Conservation (phyloP, 2,329 filamentous ascomycete genomes). For the Verticillium albo-atrum region DNA sequence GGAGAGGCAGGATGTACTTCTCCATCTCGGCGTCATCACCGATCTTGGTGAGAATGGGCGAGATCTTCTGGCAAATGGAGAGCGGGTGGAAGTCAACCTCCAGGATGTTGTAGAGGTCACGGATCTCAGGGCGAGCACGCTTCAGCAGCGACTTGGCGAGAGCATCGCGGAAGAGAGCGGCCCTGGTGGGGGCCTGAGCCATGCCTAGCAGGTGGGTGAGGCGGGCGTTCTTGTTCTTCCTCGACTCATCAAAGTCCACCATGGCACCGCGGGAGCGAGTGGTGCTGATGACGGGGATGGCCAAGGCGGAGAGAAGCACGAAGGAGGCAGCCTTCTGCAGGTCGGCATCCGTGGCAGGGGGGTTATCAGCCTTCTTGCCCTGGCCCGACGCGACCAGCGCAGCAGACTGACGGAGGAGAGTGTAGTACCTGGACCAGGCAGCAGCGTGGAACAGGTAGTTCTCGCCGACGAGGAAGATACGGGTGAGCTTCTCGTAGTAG, state of each 20-base stretch:
- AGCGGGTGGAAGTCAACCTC: constrained; percentile 99
- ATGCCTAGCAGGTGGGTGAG: constrained; percentile 95
- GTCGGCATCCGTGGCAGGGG: constrained; percentile 80
- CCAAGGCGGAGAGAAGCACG: constrained; percentile 87
- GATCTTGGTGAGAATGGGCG: constrained; percentile 90
- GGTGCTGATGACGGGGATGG: constrained; percentile 99
- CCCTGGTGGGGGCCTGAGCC: constrained; percentile 81
- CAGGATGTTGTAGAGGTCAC: constrained; percentile 95
- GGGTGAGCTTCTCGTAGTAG: constrained; percentile 98
- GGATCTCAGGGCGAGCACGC: constrained; percentile 89
- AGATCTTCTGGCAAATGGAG: constrained; percentile 98
- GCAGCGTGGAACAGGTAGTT: constrained; percentile 99
- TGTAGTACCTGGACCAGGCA: constrained; percentile 96
- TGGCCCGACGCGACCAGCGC: constrained; percentile 78
- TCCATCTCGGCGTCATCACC: constrained; percentile 93
- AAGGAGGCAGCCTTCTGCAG: constrained; percentile 94
- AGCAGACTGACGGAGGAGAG: constrained; percentile 86
- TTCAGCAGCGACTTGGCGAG: constrained; percentile 92
- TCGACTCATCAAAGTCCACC: constrained; percentile 93
- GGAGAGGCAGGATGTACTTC: constrained; percentile 90
- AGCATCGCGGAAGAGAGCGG: constrained; percentile 90
- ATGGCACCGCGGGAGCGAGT: constrained; percentile 92
- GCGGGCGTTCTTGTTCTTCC: constrained; percentile 98
- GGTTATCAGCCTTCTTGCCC: constrained; percentile 91
- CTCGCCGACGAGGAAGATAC: constrained; percentile 97